These are phyloP conservation scores for Monilinia laxa DNA, from an alignment of 2,329 filamentous ascomycete genomes.

Conservation along the genomic window DNA sequence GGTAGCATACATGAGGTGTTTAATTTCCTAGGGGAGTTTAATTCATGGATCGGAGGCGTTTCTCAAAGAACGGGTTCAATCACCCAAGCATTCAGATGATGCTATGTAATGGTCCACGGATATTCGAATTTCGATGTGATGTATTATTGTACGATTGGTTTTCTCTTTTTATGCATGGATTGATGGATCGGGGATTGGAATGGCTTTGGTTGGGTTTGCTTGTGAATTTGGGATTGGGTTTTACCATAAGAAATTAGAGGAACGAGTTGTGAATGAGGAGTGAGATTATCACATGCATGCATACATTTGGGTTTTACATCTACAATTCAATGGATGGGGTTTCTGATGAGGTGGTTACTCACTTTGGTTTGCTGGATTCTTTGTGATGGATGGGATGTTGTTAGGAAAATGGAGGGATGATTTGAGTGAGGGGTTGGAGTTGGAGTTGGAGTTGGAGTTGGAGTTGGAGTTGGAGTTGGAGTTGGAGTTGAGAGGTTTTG, in stretches of 20 bases:
- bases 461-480: no score
- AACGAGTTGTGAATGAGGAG: not conserved
- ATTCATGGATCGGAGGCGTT: not conserved
- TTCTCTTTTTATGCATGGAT: constrained; percentile 1
- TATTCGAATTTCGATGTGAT: not conserved
- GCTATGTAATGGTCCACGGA: not conserved
- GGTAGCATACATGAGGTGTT: constrained; percentile 16
- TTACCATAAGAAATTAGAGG: constrained; percentile 2
- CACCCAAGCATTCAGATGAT: not conserved
- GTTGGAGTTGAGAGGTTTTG: no score
- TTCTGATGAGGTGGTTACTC: not conserved
- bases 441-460: no score
- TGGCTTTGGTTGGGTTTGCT: constrained; percentile 4
- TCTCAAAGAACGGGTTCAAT: not conserved
- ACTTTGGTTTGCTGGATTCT: no score
- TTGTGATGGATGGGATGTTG: no score
- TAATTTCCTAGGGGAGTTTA: not conserved
- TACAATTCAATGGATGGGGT: not conserved
- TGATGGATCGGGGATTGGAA: constrained; percentile 2
- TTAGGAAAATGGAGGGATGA: no score
- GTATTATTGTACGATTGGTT: constrained; percentile 9
- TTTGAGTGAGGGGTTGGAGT: no score
- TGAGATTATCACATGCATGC: not conserved
- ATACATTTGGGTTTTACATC: constrained; percentile 9
- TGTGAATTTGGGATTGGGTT: not conserved